Evolutionary conservation across 495 filamentous ascomycete genomes (phyloP).

Genomic region (Neurospora sp.): DNA sequence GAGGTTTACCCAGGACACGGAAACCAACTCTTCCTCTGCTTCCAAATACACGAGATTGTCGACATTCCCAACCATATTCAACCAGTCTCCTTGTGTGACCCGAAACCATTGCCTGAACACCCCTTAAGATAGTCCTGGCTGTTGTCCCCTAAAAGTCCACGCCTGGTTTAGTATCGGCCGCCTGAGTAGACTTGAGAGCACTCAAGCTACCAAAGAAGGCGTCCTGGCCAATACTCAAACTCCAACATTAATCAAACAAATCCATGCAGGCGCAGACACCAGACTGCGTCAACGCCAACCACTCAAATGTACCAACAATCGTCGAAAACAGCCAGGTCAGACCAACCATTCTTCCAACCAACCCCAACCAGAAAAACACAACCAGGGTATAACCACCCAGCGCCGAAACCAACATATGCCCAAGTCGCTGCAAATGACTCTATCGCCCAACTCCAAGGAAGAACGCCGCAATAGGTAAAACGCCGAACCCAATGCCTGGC

Average conservation of each 20-base stretch:
- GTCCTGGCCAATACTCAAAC: background rate
- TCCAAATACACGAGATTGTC: background rate
- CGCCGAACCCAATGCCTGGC: background rate
- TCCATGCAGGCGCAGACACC: background rate
- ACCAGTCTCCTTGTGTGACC: background rate
- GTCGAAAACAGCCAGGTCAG: background rate
- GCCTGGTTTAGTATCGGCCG: background rate
- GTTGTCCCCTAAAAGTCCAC: background rate
- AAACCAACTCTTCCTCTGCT: background rate
- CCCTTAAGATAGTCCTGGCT: background rate
- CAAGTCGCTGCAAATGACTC: background rate
- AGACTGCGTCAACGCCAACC: background rate
- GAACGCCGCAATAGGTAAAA: background rate
- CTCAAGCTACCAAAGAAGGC: background rate
- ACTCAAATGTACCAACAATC: background rate
- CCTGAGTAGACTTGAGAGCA: background rate
- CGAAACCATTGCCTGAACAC: background rate
- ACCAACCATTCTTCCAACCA: background rate
- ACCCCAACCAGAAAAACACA: background rate
- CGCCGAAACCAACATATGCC: background rate
- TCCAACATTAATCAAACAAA: background rate
- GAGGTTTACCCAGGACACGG: background rate
- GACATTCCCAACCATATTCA: background rate
- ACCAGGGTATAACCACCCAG: background rate
- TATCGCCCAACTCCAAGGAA: background rate